A percentile compares a stretch with the other conserved stretches of the same genome.
These are phyloP conservation scores for Penicillium daleae DNA, from an alignment of 495 filamentous ascomycete species.

Conservation along the genomic window DNA sequence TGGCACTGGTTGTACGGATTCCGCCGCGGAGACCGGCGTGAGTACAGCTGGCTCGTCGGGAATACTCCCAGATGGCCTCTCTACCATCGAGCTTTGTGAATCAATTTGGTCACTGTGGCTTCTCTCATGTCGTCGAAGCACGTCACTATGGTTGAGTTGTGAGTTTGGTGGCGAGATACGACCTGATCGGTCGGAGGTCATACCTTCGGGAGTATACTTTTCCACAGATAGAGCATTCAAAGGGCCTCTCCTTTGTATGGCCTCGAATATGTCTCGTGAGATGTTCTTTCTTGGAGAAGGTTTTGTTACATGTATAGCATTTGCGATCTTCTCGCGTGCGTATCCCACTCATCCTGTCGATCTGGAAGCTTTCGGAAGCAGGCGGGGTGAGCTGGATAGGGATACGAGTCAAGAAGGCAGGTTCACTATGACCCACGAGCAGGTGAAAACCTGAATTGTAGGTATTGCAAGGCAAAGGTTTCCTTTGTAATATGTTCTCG, in stretches of 20 bases:
- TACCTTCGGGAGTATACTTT: constrained; percentile 35
- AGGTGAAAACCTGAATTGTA: not conserved
- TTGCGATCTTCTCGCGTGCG: constrained; percentile 18
- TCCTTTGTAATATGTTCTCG: not conserved
- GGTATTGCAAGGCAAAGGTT: not conserved
- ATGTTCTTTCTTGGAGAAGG: constrained; percentile 38
- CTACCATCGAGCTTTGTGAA: not conserved
- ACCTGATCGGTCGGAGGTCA: not conserved
- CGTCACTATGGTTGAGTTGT: constrained; percentile 21
- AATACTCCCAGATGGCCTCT: not conserved
- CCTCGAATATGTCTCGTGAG: constrained; percentile 39
- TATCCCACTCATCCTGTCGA: constrained; percentile 10
- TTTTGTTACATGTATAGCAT: constrained; percentile 28
- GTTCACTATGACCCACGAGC: not conserved
- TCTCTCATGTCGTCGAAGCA: constrained; percentile 30
- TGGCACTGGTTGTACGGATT: not conserved
- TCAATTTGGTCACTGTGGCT: constrained; percentile 15
- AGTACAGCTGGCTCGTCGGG: not conserved
- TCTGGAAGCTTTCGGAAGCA: not conserved
- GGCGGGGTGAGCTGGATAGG: not conserved
- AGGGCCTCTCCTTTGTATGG: constrained; percentile 41
- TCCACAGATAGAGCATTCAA: constrained; percentile 34
- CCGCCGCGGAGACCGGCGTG: constrained; percentile 2
- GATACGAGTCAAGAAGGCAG: not conserved
- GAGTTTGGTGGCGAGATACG: not conserved